Evolutionary conservation across 345 rosid species (phyloP).

Genomic region (Eucalyptus sp.): DNA sequence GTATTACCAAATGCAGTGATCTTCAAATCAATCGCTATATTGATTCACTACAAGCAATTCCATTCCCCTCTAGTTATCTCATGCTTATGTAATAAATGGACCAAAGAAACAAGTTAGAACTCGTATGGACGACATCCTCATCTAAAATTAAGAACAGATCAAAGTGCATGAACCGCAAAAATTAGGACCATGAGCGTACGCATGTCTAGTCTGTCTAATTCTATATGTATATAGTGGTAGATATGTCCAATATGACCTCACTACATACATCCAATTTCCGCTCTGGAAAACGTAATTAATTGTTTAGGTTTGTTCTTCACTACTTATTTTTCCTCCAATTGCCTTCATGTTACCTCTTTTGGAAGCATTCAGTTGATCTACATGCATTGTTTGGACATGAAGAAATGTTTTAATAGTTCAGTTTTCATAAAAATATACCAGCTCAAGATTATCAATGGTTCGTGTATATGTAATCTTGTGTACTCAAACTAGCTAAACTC

Average conservation of each 20-base stretch:
- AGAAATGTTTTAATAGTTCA: neutral
- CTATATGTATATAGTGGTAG: neutral
- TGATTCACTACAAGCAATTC: neutral
- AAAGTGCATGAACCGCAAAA: neutral
- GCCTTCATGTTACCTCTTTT: neutral
- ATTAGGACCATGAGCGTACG: neutral
- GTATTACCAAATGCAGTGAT: neutral
- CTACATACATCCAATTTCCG: neutral
- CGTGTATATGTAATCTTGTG: neutral
- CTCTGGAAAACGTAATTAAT: neutral
- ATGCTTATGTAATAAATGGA: neutral
- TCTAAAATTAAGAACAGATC: neutral
- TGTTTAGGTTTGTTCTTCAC: neutral
- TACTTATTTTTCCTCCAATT: neutral
- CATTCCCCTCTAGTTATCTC: neutral
- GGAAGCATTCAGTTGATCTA: neutral
- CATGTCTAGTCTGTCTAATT: neutral
- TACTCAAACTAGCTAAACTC: neutral
- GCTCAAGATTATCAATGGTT: neutral
- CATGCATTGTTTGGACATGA: neutral
- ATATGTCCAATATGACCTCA: neutral
- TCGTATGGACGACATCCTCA: neutral
- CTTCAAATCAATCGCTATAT: neutral
- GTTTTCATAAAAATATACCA: neutral
- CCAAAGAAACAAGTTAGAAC: neutral